phyloP scores from a whole-genome alignment of 768 basidiomycete species.

The Xerocomus potaroensis region DNA sequence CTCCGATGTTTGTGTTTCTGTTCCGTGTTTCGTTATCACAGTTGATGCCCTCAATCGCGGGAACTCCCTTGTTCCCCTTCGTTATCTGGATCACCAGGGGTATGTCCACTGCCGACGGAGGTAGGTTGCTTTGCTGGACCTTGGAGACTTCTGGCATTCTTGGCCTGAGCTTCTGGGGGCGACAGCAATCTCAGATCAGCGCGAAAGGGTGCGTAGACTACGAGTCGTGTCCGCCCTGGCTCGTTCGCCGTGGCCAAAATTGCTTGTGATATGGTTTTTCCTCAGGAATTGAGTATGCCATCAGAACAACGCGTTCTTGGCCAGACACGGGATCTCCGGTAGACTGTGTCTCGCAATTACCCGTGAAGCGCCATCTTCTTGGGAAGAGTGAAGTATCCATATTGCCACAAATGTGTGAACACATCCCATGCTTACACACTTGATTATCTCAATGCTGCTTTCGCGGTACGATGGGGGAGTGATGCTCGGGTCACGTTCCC shows the following conservation, averaged over 20 bases:
- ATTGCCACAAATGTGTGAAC: slow-evolving; percentile 16
- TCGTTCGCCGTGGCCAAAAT: not conserved
- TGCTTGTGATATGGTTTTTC: not conserved
- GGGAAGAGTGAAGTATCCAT: slow-evolving; percentile 5
- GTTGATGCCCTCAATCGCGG: slow-evolving; percentile 1
- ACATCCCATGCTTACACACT: slow-evolving; percentile 2
- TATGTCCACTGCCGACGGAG: slow-evolving; percentile 12
- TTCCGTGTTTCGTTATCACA: slow-evolving; percentile 2
- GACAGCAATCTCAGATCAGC: slow-evolving; percentile 20
- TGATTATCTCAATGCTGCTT: slow-evolving; percentile 15
- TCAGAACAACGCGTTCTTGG: not conserved
- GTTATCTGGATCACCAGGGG: slow-evolving; percentile 20
- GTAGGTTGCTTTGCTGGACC: slow-evolving; percentile 4
- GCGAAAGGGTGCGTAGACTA: not conserved
- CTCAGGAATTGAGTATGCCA: too few species aligned
- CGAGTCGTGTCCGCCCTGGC: not conserved
- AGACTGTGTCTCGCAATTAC: slow-evolving; percentile 9
- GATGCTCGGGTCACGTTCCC: slow-evolving; percentile 9
- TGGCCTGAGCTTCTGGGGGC: slow-evolving; percentile 1
- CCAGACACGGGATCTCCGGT: slow-evolving; percentile 9
- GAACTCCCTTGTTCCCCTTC: not conserved
- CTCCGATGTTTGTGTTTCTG: slow-evolving; percentile 13
- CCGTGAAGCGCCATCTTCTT: slow-evolving; percentile 8
- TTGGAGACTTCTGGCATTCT: slow-evolving; percentile 14
- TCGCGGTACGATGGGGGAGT: slow-evolving; percentile 10